Conservation (phyloP, 208 protist species). For the Angomonas deanei region DNA sequence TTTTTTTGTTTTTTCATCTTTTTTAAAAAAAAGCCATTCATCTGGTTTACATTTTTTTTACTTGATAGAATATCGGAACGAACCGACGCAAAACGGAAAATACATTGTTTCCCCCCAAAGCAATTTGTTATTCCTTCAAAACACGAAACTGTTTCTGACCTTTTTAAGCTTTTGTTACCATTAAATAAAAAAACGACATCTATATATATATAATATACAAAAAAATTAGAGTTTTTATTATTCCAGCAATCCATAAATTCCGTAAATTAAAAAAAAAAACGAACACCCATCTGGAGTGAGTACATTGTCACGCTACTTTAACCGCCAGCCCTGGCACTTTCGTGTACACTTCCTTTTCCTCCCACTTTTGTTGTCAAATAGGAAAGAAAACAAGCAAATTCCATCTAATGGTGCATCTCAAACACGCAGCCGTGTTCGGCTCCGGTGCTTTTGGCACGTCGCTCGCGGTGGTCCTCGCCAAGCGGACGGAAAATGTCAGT, state of each 20-base stretch:
- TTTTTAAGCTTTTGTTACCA: background rate
- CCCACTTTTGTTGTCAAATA: background rate
- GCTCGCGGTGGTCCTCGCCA: constrained; percentile 40
- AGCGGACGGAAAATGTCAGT: constrained; percentile 31
- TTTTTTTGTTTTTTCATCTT: background rate
- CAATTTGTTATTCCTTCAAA: constrained; percentile 1
- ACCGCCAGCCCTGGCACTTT: too few relatives aligned
- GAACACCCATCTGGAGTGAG: background rate
- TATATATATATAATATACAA: background rate
- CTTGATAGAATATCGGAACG: background rate
- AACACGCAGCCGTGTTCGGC: constrained; percentile 41
- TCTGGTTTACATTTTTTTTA: background rate
- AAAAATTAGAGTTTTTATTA: background rate
- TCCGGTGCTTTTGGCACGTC: constrained; percentile 37
- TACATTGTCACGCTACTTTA: background rate
- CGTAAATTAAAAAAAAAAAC: background rate
- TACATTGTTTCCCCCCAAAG: background rate
- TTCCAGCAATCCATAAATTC: background rate
- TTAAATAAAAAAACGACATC: constrained; percentile 3
- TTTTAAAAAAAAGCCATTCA: background rate
- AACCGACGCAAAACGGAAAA: constrained; percentile 6
- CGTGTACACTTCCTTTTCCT: background rate
- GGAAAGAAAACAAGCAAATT: background rate
- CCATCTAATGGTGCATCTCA: background rate
- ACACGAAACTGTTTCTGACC: background rate